Base-by-base conservation (phyloP, 2,329 filamentous ascomycete genomes). In the Ambrosiella cleistominuta region DNA sequence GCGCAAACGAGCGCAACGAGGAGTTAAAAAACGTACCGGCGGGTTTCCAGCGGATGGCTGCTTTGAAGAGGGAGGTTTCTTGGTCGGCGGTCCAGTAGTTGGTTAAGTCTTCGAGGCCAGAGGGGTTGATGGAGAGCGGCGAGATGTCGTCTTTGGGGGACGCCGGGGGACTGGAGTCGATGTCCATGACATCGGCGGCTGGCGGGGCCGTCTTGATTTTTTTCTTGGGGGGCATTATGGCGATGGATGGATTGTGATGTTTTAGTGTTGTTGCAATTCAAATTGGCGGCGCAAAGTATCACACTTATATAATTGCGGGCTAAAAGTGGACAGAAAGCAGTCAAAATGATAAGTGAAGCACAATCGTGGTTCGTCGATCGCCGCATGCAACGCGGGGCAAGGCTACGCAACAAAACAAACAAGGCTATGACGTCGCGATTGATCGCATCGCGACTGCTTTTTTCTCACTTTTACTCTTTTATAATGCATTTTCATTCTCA, bases 41-140 rank as follows among this genome's bases (percentile, higher is more conserved):
- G n/a, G 93, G 93, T 68, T 98, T 98, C 85, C 87, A 95, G 67
- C 83, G 80, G 63, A 97, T 90, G 63, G 97, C 85, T 56, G 83
- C 88, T 68, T 96, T 96, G 72, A 95, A 88, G 0, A 98, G 76
- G 45, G 88, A 90, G 1, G 88, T 89, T 63, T 95, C 85, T 70
- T 98, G 93, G 66, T 96, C 91, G 66, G 95, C 90, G 3, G 89
- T 96, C 93, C 93, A 98, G 39, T 58, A 58, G 42, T 37, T 56
- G 15, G 53, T 61, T 35, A 83, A 80, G 63, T 91, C 87, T 59
- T 81, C 79, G 7, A 61, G 53, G 13, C 57, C 56, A 3, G 55
- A 49, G 40, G 54, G 59, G 12, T 40, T 52, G 36, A 60, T 60
- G 4, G 59, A 57, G 6, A 60, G 27, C 49, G 58, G 54, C 35